A percentile compares a stretch with the other conserved stretches of the same genome.
Conservation (phyloP, 1,284 basidiomycete genomes). For the Pisolithus thermaeus region DNA sequence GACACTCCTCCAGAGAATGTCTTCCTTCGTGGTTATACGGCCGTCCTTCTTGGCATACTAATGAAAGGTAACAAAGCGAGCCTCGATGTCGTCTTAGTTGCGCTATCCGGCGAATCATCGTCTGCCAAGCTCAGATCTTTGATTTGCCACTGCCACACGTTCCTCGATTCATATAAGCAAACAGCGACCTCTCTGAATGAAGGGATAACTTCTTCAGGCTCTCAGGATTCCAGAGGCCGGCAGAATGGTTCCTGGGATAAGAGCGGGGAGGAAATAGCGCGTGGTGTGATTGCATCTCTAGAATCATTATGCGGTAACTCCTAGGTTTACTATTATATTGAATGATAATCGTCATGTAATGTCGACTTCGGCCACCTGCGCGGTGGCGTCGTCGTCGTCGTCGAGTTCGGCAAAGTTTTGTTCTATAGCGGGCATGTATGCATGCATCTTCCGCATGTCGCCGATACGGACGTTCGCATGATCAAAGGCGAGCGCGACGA, state of each 20-base stretch:
- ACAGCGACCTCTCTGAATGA: conserved; percentile 1
- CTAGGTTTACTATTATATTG: not conserved
- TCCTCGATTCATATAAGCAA: conserved; percentile 49
- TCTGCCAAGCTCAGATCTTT: conserved; percentile 40
- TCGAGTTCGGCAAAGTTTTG: conserved; percentile 58
- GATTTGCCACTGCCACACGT: conserved; percentile 49
- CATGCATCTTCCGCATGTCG: conserved; percentile 77
- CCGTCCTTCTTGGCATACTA: conserved; percentile 67
- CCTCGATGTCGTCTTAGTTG: conserved; percentile 38
- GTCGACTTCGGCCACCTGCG: conserved; percentile 10
- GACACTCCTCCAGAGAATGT: conserved; percentile 30
- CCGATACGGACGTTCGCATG: conserved; percentile 66
- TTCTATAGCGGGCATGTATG: conserved; percentile 70
- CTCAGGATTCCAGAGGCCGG: conserved; percentile 7
- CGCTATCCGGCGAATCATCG: conserved; percentile 33
- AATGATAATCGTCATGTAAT: conserved; percentile 11
- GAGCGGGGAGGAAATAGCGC: conserved; percentile 40
- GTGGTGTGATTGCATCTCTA: conserved; percentile 47
- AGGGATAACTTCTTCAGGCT: conserved; percentile 9
- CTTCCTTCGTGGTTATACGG: conserved; percentile 63
- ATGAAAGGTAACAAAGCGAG: conserved; percentile 44
- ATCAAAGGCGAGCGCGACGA: conserved; percentile 78
- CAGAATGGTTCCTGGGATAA: conserved; percentile 24
- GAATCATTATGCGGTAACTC: conserved; percentile 20
- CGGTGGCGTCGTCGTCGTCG: conserved; percentile 22